Evolutionary conservation across 31 red algal genomes (phyloP).

Genomic region (Porphyra umbilicalis): DNA sequence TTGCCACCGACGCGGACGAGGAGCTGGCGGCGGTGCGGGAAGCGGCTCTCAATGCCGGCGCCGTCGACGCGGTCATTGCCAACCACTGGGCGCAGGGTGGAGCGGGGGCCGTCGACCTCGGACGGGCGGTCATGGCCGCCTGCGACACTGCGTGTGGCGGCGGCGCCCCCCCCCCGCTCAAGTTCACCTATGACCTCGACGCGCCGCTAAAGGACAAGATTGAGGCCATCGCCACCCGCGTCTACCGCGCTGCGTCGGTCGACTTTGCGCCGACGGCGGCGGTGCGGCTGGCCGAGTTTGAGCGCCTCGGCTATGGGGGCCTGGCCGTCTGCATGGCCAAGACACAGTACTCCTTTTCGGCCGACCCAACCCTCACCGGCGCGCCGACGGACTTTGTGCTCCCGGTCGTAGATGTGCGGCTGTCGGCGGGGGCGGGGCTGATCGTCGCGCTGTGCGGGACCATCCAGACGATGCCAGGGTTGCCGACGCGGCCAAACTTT

Average conservation of each 20-base stretch:
- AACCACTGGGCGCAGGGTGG: slow-evolving; percentile 91
- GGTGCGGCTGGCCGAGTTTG: slow-evolving; percentile 33
- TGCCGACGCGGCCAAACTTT: slow-evolving; percentile 83
- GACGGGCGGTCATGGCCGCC: slow-evolving; percentile 49
- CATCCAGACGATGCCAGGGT: slow-evolving; percentile 91
- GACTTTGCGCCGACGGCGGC: slow-evolving; percentile 56
- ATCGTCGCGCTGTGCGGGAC: slow-evolving; percentile 69
- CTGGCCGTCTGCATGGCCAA: slow-evolving; percentile 97
- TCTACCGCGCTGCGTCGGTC: slow-evolving; percentile 83
- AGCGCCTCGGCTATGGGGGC: slow-evolving; percentile 60
- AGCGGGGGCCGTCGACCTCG: slow-evolving; percentile 72
- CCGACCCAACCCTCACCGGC: slow-evolving; percentile 65
- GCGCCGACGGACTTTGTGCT: slow-evolving; percentile 76
- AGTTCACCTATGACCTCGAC: slow-evolving; percentile 50
- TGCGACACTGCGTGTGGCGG: slow-evolving; percentile 7
- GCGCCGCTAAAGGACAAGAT: slow-evolving; percentile 70
- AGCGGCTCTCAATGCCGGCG: slow-evolving; percentile 49
- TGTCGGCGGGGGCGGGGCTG: slow-evolving; percentile 91
- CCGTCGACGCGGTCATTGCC: slow-evolving; percentile 78
- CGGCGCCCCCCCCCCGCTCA: slow-evolving; percentile 5
- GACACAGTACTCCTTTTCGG: slow-evolving; percentile 91
- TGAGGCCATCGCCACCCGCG: slow-evolving; percentile 43
- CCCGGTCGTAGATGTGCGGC: slow-evolving; percentile 71
- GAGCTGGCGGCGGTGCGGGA: slow-evolving; percentile 66
- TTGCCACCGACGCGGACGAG: slow-evolving; percentile 61